phyloP scores from a whole-genome alignment of 192 early-diverging fungal species.

The Mortierella hygrophila region DNA sequence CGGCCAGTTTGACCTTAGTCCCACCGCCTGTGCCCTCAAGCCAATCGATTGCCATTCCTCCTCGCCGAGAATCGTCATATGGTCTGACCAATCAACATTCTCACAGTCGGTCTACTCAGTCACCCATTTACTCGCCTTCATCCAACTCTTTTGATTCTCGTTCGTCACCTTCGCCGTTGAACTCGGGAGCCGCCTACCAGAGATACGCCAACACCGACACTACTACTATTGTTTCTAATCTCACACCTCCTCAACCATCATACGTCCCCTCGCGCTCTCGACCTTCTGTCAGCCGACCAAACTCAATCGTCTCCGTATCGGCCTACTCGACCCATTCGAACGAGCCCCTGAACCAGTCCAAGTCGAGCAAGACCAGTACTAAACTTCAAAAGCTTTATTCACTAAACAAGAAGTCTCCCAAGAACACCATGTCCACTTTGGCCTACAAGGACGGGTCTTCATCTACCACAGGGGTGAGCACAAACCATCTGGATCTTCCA shows the following conservation, averaged over 20 bases:
- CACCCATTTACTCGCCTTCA: background rate
- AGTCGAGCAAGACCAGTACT: background rate
- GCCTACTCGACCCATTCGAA: constrained; percentile 21
- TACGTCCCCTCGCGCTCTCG: background rate
- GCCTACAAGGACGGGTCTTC: background rate
- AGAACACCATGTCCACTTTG: background rate
- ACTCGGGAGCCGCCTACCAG: background rate
- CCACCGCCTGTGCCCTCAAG: background rate
- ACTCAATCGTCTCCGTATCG: constrained; percentile 3
- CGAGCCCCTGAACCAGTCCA: constrained; percentile 13
- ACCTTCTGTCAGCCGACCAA: constrained; percentile 7
- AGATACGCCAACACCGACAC: background rate
- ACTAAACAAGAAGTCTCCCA: background rate
- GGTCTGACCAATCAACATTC: background rate
- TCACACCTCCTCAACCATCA: background rate
- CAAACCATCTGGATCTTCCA: constrained; percentile 18
- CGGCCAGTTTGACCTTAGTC: background rate
- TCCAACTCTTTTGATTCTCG: background rate
- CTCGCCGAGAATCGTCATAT: constrained; percentile 3
- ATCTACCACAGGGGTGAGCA: background rate
- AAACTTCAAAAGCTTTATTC: background rate
- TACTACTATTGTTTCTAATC: no score
- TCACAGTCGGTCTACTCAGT: background rate
- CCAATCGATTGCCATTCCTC: constrained; percentile 10
- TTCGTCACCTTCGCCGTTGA: background rate